Evolutionary conservation across 345 rosid species (phyloP), one percentile per base, ranked within the genome.

Genomic region (Acer negundo): DNA sequence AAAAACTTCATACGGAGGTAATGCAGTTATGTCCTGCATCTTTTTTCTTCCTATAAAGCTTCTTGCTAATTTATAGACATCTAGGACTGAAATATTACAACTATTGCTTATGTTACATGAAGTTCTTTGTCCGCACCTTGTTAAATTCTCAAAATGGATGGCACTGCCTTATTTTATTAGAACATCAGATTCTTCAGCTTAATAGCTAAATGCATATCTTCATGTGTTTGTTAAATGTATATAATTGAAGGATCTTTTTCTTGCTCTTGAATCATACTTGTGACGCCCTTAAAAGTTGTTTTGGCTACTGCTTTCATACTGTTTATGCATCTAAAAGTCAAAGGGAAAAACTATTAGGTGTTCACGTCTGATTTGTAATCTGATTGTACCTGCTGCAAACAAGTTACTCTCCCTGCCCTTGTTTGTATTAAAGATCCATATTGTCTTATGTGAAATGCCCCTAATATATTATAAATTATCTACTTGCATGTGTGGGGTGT

Each of bases 1-100:
- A 85, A 84, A 95, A 92, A 81, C 93, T 86, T 53, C 91, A 92
- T 78, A 76, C 87, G 38, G 97, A 95, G 97, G 99, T 92, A 87
- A 49, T 26, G 8, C 35, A 12, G 72, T 76, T 73, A 74, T 65
- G 62, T 44, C 26, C 58, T 20, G 19, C 5, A 1, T 46, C 40
- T 55, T 72, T 59, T 47, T 67, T 31, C 12, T 56, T 26, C n/a
- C 2, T 61, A 3, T 7, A 61, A 13, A 23, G 3, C 62, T 69
- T 22, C 38, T 56, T 28, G 66, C 46, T 38, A 2, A 28, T 2
- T 65, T 24, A 58, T n/a, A 20, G 19, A 68, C 63, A 40, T 64
- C 59, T 53, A 53, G 72, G 69, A 62, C 74, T 61, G 49, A 66
- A 46, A 59, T 59, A 35, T 55, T 19, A 17, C 42, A 19, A 62